Evolutionary conservation across 2,329 filamentous ascomycete genomes (phyloP).

Genomic region (Fusarium sp.): DNA sequence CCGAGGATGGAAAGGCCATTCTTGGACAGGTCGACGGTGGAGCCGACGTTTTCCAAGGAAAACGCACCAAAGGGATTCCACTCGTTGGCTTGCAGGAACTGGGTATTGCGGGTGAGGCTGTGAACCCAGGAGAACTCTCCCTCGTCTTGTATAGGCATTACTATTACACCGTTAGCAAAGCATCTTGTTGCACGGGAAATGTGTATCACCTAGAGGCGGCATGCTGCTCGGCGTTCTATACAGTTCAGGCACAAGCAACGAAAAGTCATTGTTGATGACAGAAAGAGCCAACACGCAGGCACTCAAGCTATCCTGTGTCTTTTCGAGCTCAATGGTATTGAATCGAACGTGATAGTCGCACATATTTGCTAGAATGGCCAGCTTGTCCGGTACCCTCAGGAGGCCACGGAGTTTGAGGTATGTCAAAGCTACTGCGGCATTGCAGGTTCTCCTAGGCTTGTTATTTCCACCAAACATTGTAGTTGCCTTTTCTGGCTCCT

Average conservation of each 20-base stretch:
- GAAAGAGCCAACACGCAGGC: not conserved
- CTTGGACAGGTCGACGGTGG: not conserved
- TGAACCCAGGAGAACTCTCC: not conserved
- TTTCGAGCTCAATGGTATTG: not conserved
- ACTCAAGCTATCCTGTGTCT: not conserved
- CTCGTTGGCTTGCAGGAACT: not conserved
- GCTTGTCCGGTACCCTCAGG: not conserved
- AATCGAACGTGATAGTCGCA: not conserved
- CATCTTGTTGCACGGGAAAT: not conserved
- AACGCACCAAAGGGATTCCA: not conserved
- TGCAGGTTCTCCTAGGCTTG: not conserved
- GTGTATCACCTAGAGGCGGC: not conserved
- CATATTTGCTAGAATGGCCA: not conserved
- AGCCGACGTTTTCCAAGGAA: not conserved
- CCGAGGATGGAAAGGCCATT: not conserved
- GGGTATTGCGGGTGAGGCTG: not conserved
- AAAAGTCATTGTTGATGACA: not conserved
- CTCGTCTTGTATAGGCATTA: not conserved
- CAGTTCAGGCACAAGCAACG: not conserved
- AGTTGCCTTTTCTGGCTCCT: not conserved
- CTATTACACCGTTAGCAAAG: not conserved
- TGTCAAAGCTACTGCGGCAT: not conserved
- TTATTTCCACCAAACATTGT: not conserved
- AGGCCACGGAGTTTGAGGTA: not conserved
- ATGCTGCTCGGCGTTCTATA: not conserved